Conservation (phyloP, 352 stramenopile genomes). For the Pythium aphanidermatum region DNA sequence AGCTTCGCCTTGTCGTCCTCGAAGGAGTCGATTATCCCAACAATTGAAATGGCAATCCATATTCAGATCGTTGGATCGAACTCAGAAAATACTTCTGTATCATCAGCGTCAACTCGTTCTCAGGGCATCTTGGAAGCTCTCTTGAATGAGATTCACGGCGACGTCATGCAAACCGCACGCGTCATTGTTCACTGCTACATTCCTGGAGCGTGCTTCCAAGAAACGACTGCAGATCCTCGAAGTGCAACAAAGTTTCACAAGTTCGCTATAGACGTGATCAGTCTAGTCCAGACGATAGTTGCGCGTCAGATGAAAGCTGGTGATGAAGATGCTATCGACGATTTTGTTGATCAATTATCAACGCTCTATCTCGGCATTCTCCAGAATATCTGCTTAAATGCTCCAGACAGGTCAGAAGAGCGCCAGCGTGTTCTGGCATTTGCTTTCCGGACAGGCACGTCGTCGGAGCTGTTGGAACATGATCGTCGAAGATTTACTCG, state of each 20-base stretch:
- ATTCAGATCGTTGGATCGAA: slow-evolving; percentile 40
- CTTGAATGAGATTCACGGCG: slow-evolving; percentile 45
- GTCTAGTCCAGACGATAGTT: slow-evolving; percentile 24
- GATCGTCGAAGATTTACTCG: slow-evolving; percentile 52
- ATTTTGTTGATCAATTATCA: slow-evolving; percentile 23
- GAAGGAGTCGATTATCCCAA: slow-evolving; percentile 68
- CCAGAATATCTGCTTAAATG: slow-evolving; percentile 74
- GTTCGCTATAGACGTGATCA: slow-evolving; percentile 45
- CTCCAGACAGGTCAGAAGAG: slow-evolving; percentile 66
- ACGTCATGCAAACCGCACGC: slow-evolving; percentile 41
- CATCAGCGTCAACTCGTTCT: slow-evolving; percentile 30
- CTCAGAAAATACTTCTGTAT: slow-evolving; percentile 33
- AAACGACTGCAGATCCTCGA: slow-evolving; percentile 44
- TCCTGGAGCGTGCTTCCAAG: slow-evolving; percentile 60
- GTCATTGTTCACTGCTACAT: slow-evolving; percentile 72
- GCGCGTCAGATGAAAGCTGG: not conserved
- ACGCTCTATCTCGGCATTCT: slow-evolving; percentile 35
- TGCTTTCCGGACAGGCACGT: slow-evolving; percentile 31
- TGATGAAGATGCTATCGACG: slow-evolving; percentile 21
- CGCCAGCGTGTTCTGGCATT: slow-evolving; percentile 58
- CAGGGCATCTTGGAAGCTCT: slow-evolving; percentile 40
- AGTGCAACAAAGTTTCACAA: slow-evolving; percentile 63
- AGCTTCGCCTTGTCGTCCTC: slow-evolving; percentile 58
- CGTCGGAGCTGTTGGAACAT: slow-evolving; percentile 37
- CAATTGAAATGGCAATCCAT: slow-evolving; percentile 55